Base-by-base conservation (phyloP, 768 basidiomycete genomes). In the Tylopilus felleus region DNA sequence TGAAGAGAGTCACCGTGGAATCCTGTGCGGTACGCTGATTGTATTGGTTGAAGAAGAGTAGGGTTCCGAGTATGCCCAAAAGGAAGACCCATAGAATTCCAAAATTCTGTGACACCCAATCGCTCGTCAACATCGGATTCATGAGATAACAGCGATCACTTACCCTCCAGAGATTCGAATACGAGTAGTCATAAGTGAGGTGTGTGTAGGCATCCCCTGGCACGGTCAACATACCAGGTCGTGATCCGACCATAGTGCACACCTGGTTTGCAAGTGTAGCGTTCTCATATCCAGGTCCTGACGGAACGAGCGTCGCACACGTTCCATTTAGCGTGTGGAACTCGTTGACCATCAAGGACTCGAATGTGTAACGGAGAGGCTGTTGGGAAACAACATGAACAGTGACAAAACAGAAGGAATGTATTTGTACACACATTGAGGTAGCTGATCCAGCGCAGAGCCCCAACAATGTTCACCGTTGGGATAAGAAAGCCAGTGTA, bases 271-370 rank as follows among this genome's bases (percentile, higher is more conserved):
- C 50, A 4, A 73, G 61, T 22, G 60, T 57, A 2, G 60, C 53
- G 33, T 71, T 71, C 36, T 63, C 69, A 35, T 76, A 76, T 9
- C 68, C 65, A 48, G 73, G 66, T 2, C 72, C 72, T 10, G 60
- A 64, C 6, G 73, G 67, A 10, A 70, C 91, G 8, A 85, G 75
- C 0, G 84, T 78, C 3, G 88, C 78, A 66, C 93, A 95, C 1
- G 86, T 85, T 59, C 85, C 89, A 19, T 86, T 68, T 7, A 88
- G 70, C 0, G 80, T 84, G 59, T 80, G 82, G 71, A 94, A 93
- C 68, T 96, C 91, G 70, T 93, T 95, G 21, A 81, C 76, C 65
- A 95, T 76, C 39, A 93, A 67, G 0, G 79, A 76, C 56, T 92
- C 88, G 65, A 94, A 93, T 0, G 65, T 53, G 36, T 65, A 65